Evolutionary conservation across 148 eudicot species (phyloP), one percentile per base, ranked within the genome.

Genomic region (Rhododendron ferrugineum): DNA sequence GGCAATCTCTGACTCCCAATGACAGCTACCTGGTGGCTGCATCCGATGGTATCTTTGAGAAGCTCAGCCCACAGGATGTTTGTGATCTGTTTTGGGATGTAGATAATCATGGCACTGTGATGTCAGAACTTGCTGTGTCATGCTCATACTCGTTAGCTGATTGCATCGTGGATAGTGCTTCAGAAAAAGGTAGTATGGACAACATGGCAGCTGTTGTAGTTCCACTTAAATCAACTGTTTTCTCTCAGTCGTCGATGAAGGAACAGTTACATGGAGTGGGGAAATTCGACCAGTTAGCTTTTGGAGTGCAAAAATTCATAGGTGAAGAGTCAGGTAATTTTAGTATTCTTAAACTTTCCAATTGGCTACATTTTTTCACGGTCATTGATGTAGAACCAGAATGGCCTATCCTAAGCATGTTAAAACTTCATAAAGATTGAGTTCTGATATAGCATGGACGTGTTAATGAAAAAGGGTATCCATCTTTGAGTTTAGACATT

Each of bases 41-140:
- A 79, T 91, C 99, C 79, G 99, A 97, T 93, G 99, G 99, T 66
- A 92, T 97, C 90, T 92, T 97, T 86, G 98, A 97, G 86, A 91
- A 91, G 89, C 90, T 95, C 80, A 91, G 89, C 34, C 78, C 93
- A 32, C 96, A 94, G 86, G 99, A 94, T 88, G 92, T 95, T 82
- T 97, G 99, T 91, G 98, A 97, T 88, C 75, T 95, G 62, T 66
- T 97, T 47, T 95, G 95, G 96, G 98, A 93, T 83, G 89, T 91
- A 49, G 92, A 90, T 83, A 85, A 84, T 85, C 86, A 90, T 75
- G 88, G 90, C 79, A 88, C 87, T 79, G 62, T 82, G 75, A 86
- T 81, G 84, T 90, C 90, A 84, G 90, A 90, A 42, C 79, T 88
- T 81, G 85, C 91, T 90, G 82, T 90, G 26, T 89, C 92, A 34